Conservation (phyloP, 805 yeast genomes). For the Brettanomyces anomalus region DNA sequence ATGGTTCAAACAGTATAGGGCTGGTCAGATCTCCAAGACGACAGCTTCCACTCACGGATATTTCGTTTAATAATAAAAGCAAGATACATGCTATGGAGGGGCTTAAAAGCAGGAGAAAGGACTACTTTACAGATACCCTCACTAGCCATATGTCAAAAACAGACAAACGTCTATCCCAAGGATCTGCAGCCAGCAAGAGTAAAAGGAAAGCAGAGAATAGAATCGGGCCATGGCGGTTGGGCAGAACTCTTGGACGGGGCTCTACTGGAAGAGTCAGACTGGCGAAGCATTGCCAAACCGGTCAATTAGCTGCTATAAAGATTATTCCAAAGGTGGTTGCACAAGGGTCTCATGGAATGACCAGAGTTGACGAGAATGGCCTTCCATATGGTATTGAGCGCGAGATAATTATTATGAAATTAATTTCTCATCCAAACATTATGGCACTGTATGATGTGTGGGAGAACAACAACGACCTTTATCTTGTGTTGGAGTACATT, state of each 20-base stretch:
- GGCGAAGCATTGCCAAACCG: constrained; percentile 60
- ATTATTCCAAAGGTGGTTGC: constrained; percentile 43
- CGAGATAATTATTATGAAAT: constrained; percentile 94
- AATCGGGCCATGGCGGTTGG: constrained; percentile 80
- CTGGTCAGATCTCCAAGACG: no score
- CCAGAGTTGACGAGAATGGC: constrained; percentile 31
- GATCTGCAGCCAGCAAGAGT: constrained; percentile 30
- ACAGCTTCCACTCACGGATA: no score
- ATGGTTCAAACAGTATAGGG: no score
- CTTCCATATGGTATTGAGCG: constrained; percentile 94
- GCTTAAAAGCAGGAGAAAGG: no score
- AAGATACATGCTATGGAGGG: no score
- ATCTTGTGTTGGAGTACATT: constrained; percentile 70
- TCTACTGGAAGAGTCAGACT: constrained; percentile 74
- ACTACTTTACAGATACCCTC: no score
- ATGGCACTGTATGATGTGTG: constrained; percentile 93
- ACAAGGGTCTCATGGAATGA: constrained; percentile 17
- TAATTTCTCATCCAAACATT: constrained; percentile 88
- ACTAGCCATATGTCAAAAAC: no score
- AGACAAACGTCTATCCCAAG: constrained; percentile 25
- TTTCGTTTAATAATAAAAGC: no score
- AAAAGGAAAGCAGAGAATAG: constrained; percentile 29
- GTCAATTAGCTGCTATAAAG: constrained; percentile 76
- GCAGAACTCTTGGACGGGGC: constrained; percentile 73
- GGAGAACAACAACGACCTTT: constrained; percentile 90